Evolutionary conservation across 768 basidiomycete genomes (phyloP), one percentile per base, ranked within the genome.

Genomic region (Chalciporus sphaerocephalus): DNA sequence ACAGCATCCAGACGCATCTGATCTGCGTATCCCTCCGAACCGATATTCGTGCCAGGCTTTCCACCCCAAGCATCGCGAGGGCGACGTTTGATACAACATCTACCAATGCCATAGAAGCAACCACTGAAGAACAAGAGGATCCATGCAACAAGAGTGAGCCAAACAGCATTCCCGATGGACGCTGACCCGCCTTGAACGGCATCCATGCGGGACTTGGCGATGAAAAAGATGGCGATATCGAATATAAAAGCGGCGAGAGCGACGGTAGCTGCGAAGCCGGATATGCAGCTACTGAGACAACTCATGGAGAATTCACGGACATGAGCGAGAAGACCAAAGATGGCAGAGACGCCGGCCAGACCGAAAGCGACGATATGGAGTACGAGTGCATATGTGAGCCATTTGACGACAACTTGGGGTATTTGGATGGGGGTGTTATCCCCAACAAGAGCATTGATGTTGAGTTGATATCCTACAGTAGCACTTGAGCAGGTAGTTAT

Each of bases 371-470:
- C 82, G 48, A 96, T 81, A 62, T 98, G 94, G 13, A 98, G 76
- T 52, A 97, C 81, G 53, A 99, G 82, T 18, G 83, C 84, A 59
- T 95, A 95, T 9, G 96, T 98, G 60, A 97, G 72, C 91, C 94
- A 97, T 71, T 96, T 95, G 50, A 93, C 87, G 40, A 83, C 76
- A 6, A 91, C 79, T 45, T 81, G 71, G 2, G 93, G 92, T 40
- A 97, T 89, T 54, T 90, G 65, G 27, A 94, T 67, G 21, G 72
- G 56, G 2, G 78, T 69, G 4, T 74, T 66, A 62, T 90, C 76
- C 6, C 85, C 89, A 24, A 96, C 80, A 2, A 97, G 75, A 28
- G 72, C 60, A 57, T 93, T 91, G 54, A 94, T 80, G 56, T 97
- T 76, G 44, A 97, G 80, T 54, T 90, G 65, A 63, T 97, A 98